Percentiles rank a stretch among this genome's conserved stretches.
Evolutionary conservation across 208 protist species (phyloP).

Genomic region (Wallacemonas sp.): DNA sequence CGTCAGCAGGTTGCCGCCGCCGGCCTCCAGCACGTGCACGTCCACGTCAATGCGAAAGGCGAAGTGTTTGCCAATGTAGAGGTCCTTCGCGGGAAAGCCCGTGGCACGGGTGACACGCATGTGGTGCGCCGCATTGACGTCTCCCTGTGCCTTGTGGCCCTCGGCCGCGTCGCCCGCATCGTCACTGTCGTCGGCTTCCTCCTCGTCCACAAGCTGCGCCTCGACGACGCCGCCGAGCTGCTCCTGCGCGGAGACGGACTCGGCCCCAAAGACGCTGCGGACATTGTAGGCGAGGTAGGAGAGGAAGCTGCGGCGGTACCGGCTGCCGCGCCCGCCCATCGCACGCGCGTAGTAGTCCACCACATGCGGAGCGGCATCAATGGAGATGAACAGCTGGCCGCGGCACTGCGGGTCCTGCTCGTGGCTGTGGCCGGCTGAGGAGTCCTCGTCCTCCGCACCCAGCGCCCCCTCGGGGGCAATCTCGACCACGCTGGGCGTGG

Average conservation of each 20-base stretch:
- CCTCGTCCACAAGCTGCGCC: conserved; percentile 42
- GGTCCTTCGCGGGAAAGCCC: conserved; percentile 56
- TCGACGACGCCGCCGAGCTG: conserved; percentile 60
- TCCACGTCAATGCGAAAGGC: conserved; percentile 83
- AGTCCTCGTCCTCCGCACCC: conserved; percentile 21
- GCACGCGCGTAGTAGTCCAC: conserved; percentile 61
- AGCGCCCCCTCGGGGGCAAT: conserved; percentile 23
- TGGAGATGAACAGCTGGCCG: conserved; percentile 58
- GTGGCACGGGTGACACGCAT: neutral
- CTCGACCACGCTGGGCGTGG: conserved; percentile 66
- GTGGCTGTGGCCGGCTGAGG: conserved; percentile 8
- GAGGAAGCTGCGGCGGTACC: conserved; percentile 69
- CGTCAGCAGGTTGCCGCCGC: conserved; percentile 61
- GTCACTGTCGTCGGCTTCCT: neutral
- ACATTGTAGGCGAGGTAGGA: conserved; percentile 55
- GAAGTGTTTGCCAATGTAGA: conserved; percentile 79
- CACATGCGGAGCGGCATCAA: conserved; percentile 72
- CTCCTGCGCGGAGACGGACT: conserved; percentile 56
- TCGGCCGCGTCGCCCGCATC: conserved; percentile 13
- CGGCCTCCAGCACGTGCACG: conserved; percentile 69
- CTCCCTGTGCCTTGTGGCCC: neutral
- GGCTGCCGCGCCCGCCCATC: conserved; percentile 44
- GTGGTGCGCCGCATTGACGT: neutral
- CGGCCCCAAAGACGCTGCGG: conserved; percentile 68
- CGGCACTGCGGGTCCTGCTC: conserved; percentile 22